Evolutionary conservation across 306 rosid species (phyloP).

Genomic region (Myrica gale): DNA sequence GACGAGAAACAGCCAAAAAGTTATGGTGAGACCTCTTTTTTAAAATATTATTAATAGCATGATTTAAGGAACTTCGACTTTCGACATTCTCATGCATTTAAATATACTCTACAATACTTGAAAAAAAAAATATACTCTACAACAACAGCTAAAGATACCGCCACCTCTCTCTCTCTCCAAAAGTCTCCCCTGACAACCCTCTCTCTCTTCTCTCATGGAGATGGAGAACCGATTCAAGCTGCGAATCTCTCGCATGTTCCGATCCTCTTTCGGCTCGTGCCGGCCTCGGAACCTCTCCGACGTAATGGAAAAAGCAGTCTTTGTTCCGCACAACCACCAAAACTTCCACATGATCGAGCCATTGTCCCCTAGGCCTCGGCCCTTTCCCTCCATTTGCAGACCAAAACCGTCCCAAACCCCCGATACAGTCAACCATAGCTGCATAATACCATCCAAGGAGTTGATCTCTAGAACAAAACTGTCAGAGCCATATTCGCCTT

Average conservation of each 20-base stretch:
- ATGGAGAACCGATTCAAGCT: constrained; percentile 72
- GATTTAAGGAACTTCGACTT: constrained; percentile 33
- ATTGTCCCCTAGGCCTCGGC: constrained; percentile 27
- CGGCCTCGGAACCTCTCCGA: constrained; percentile 61
- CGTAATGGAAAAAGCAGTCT: constrained; percentile 56
- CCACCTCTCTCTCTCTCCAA: constrained; percentile 10
- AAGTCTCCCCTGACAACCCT: not conserved
- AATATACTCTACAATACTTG: constrained; percentile 10
- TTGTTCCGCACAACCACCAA: constrained; percentile 32
- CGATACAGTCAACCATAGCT: constrained; percentile 17
- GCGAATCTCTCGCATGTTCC: constrained; percentile 80
- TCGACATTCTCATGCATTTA: constrained; percentile 43
- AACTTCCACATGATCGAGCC: constrained; percentile 34
- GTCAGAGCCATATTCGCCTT: constrained; percentile 43
- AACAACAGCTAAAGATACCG: constrained; percentile 3
- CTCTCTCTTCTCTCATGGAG: constrained; percentile 47
- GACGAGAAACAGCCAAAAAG: constrained; percentile 41
- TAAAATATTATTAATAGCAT: not conserved
- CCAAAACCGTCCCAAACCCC: constrained; percentile 38
- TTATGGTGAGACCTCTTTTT: constrained; percentile 10
- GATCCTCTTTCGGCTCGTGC: constrained; percentile 77
- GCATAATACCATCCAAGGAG: constrained; percentile 40
- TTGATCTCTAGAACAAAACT: constrained; percentile 50
- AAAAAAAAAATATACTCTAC: constrained; percentile 13
- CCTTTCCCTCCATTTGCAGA: constrained; percentile 45